Evolutionary conservation across 2,329 filamentous ascomycete genomes (phyloP).

Genomic region (Hypomyces perniciosus): DNA sequence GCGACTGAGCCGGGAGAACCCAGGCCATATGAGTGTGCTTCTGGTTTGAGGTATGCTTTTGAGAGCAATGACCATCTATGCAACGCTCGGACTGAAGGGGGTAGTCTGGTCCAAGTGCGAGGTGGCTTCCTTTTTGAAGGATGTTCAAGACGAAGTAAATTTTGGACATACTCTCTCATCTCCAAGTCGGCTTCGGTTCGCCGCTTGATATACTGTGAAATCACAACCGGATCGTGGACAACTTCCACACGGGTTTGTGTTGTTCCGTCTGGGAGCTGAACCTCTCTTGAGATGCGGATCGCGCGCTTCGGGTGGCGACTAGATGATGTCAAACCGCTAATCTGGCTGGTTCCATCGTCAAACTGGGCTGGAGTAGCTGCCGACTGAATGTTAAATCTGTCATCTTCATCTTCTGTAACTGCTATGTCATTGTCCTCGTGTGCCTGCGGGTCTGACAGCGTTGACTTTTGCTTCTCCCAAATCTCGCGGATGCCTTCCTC

Average conservation of each 20-base stretch:
- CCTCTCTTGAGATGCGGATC: slow-evolving; percentile 65
- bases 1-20: slow-evolving; percentile 23
- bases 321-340: slow-evolving; percentile 60
- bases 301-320: slow-evolving; percentile 64
- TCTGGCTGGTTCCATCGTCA: slow-evolving; percentile 77
- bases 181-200: slow-evolving; percentile 66
- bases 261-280: slow-evolving; percentile 39
- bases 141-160: slow-evolving; percentile 8
- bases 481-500: slow-evolving; percentile 86
- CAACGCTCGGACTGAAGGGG: slow-evolving; percentile 15
- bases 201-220: slow-evolving; percentile 79
- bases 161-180: slow-evolving; percentile 60
- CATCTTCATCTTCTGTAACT: slow-evolving; percentile 54
- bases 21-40: slow-evolving; percentile 17
- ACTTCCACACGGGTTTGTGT: slow-evolving; percentile 60
- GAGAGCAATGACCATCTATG: slow-evolving; percentile 17
- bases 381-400: slow-evolving; percentile 65
- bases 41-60: slow-evolving; percentile 9
- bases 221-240: slow-evolving; percentile 77
- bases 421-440: slow-evolving; percentile 58
- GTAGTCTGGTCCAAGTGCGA: slow-evolving; percentile 15
- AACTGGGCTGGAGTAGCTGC: slow-evolving; percentile 60
- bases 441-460: slow-evolving; percentile 65
- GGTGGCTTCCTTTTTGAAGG: slow-evolving; percentile 9
- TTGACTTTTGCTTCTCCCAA: slow-evolving; percentile 82